A percentile compares a stretch with the other conserved stretches of the same genome.
Conservation (phyloP, 768 basidiomycete species). For the Suillus americanus region DNA sequence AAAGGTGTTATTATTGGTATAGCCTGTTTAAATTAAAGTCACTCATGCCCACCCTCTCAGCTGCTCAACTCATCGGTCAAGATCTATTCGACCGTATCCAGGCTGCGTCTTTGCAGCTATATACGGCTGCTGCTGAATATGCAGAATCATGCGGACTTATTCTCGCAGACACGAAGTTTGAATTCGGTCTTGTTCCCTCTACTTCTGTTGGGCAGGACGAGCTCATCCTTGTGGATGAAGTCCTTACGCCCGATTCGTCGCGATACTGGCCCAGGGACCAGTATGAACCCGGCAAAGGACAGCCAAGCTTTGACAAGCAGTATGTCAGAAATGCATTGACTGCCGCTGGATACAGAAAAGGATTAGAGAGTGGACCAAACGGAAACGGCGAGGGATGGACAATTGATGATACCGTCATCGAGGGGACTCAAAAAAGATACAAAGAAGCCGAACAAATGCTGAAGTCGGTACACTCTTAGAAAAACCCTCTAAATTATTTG, state of each 20-base stretch:
- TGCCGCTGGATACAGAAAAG: conserved; percentile 68
- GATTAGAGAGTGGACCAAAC: conserved; percentile 71
- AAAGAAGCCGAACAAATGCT: conserved; percentile 69
- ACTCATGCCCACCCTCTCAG: conserved; percentile 7
- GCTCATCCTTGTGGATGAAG: conserved; percentile 91
- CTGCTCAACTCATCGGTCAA: conserved; percentile 58
- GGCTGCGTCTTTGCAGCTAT: conserved; percentile 59
- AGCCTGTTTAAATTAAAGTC: background rate
- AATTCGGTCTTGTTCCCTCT: conserved; percentile 80
- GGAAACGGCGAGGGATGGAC: conserved; percentile 74
- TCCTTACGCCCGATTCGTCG: conserved; percentile 96
- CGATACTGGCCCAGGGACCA: conserved; percentile 88
- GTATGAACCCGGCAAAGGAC: conserved; percentile 72
- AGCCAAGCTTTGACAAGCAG: conserved; percentile 97
- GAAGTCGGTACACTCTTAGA: conserved; percentile 23
- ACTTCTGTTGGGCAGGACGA: conserved; percentile 35
- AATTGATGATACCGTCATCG: conserved; percentile 73
- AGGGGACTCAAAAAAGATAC: conserved; percentile 78
- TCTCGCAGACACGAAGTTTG: conserved; percentile 98
- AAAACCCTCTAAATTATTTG: background rate
- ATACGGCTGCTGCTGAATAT: conserved; percentile 72
- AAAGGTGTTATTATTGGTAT: conserved; percentile 46
- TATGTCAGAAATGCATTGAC: conserved; percentile 91
- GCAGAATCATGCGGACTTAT: conserved; percentile 80
- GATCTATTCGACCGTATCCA: conserved; percentile 64